Evolutionary conservation across 345 rosid species (phyloP).

Genomic region (Linum usitatissimum): DNA sequence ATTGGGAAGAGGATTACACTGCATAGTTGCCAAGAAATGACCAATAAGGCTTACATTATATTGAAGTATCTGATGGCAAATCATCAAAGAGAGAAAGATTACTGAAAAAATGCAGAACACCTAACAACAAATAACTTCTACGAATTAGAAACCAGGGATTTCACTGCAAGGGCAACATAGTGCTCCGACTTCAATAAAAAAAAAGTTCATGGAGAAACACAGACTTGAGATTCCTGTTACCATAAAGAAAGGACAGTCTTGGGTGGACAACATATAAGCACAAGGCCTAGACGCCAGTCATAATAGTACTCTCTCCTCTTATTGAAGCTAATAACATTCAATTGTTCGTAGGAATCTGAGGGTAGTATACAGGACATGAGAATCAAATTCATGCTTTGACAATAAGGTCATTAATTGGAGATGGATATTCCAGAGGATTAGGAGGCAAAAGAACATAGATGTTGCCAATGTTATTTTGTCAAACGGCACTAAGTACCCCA

Average conservation of each 20-base stretch:
- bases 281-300: background rate
- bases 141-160: background rate
- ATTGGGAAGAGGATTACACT: constrained; percentile 95
- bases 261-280: background rate
- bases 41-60: background rate
- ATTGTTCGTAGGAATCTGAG: too few relatives aligned
- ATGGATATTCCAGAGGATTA: background rate
- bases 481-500: background rate
- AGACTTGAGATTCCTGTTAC: background rate
- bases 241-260: background rate
- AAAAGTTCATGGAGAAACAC: background rate
- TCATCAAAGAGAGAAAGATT: background rate
- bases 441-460: background rate
- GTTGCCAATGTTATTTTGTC: background rate
- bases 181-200: background rate
- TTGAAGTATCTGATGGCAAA: background rate
- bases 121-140: background rate
- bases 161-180: background rate
- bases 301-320: too few relatives aligned
- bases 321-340: too few relatives aligned
- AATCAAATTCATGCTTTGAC: background rate
- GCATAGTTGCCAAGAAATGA: constrained; percentile 26
- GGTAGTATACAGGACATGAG: background rate
- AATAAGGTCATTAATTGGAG: background rate
- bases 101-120: background rate